Conservation (phyloP, 1,284 basidiomycete species). For the Ustilago trichophora region DNA sequence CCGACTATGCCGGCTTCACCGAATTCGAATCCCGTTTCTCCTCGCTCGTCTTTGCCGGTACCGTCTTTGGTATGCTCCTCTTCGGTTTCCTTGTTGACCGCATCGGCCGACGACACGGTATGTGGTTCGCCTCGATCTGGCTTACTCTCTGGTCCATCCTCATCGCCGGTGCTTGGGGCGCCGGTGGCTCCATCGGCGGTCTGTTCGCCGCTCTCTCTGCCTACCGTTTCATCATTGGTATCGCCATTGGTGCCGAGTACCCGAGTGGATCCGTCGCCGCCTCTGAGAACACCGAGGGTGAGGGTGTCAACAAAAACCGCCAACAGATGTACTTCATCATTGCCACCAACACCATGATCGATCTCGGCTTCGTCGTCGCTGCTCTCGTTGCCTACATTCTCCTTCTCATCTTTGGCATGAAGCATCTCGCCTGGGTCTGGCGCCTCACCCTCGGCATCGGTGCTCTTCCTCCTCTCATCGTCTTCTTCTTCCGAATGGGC, state of each 20-base stretch:
- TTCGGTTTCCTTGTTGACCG: slow-evolving; percentile 75
- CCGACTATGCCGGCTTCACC: slow-evolving; percentile 29
- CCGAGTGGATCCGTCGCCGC: slow-evolving; percentile 90
- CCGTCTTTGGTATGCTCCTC: slow-evolving; percentile 73
- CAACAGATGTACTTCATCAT: slow-evolving; percentile 87
- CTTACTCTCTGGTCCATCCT: slow-evolving; percentile 68
- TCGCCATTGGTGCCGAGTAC: slow-evolving; percentile 81
- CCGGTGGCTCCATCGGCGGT: slow-evolving; percentile 76
- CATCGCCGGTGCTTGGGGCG: slow-evolving; percentile 81
- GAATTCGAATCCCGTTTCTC: slow-evolving; percentile 50
- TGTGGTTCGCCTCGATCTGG: slow-evolving; percentile 71
- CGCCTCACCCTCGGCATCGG: slow-evolving; percentile 88
- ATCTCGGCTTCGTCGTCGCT: slow-evolving; percentile 83
- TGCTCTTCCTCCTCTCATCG: slow-evolving; percentile 78
- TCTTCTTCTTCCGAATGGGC: slow-evolving; percentile 84
- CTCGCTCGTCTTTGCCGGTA: slow-evolving; percentile 68
- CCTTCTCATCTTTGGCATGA: slow-evolving; percentile 72
- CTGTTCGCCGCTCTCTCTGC: slow-evolving; percentile 80
- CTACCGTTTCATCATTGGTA: slow-evolving; percentile 70
- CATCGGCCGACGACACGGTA: slow-evolving; percentile 85
- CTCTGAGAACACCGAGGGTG: slow-evolving; percentile 82
- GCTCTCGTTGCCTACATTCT: slow-evolving; percentile 80
- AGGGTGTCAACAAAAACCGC: slow-evolving; percentile 77
- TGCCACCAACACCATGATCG: slow-evolving; percentile 77
- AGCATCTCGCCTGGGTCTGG: slow-evolving; percentile 68